Conservation (phyloP, 495 filamentous ascomycete species). For the Letharia lupina region DNA sequence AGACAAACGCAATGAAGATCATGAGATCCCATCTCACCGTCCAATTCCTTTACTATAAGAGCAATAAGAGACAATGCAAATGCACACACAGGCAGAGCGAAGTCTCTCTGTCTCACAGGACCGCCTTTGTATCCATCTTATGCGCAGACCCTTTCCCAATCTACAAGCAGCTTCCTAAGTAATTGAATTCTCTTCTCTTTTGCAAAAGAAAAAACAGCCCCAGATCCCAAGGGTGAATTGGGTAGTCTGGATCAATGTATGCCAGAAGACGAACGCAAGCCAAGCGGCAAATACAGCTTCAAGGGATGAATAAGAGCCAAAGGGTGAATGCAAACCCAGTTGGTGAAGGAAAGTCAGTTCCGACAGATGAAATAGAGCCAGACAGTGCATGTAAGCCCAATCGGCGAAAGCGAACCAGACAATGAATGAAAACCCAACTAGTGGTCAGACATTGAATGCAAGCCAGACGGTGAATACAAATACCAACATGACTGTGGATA, state of each 20-base stretch:
- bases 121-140: not conserved
- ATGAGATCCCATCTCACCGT: not conserved
- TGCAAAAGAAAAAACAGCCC: not conserved
- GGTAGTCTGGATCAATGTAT: no score
- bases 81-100: not conserved
- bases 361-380: not conserved
- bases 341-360: no score
- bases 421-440: not conserved
- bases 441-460: not conserved
- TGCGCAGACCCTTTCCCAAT: not conserved
- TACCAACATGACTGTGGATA: not conserved
- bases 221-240: no score
- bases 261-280: no score
- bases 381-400: not conserved
- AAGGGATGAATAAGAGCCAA: no score
- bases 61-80: not conserved
- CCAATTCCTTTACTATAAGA: not conserved
- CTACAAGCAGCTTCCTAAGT: not conserved
- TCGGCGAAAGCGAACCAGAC: not conserved
- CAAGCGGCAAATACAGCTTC: no score
- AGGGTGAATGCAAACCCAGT: no score
- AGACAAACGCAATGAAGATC: not conserved
- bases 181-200: not conserved
- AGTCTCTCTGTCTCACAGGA: not conserved
- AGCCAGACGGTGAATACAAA: not conserved